phyloP scores from a whole-genome alignment of 768 basidiomycete species.

The Trametes cinnabarina region DNA sequence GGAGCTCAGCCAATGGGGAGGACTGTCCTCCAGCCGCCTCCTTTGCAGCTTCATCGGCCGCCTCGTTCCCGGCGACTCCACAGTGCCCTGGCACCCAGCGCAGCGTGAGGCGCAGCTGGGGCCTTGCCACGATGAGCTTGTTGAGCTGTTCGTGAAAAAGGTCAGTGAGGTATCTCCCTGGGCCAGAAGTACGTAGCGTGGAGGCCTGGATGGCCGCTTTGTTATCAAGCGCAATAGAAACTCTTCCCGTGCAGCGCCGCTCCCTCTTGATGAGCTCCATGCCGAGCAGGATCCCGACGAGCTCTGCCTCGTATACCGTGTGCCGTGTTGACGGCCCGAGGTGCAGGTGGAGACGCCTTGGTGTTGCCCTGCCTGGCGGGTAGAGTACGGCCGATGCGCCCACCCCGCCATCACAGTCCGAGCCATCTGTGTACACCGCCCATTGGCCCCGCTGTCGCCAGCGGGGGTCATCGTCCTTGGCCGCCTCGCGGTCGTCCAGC shows the following conservation, averaged over 20 bases:
- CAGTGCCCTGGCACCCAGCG: slow-evolving; percentile 18
- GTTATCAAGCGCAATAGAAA: slow-evolving; percentile 13
- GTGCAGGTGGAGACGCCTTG: too few species aligned
- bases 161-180: neutral
- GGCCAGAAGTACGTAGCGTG: neutral
- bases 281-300: slow-evolving; percentile 27
- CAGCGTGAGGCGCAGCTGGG: slow-evolving; percentile 2
- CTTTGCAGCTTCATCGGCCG: slow-evolving; percentile 4
- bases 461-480: neutral
- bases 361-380: too few species aligned
- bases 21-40: too few species aligned
- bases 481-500: slow-evolving; percentile 2
- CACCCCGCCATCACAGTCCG: slow-evolving; percentile 19
- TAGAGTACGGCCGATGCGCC: too few species aligned
- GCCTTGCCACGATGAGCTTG: neutral
- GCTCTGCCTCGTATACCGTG: slow-evolving; percentile 32
- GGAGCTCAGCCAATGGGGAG: too few species aligned
- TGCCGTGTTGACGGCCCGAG: too few species aligned
- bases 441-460: neutral
- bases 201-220: slow-evolving; percentile 3
- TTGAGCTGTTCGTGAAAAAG: neutral
- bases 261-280: slow-evolving; percentile 25
- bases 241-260: neutral
- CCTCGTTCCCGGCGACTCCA: slow-evolving; percentile 15
- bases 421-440: slow-evolving; percentile 32